Conservation (phyloP, 345 rosid species). For the Salix arbutifolia region DNA sequence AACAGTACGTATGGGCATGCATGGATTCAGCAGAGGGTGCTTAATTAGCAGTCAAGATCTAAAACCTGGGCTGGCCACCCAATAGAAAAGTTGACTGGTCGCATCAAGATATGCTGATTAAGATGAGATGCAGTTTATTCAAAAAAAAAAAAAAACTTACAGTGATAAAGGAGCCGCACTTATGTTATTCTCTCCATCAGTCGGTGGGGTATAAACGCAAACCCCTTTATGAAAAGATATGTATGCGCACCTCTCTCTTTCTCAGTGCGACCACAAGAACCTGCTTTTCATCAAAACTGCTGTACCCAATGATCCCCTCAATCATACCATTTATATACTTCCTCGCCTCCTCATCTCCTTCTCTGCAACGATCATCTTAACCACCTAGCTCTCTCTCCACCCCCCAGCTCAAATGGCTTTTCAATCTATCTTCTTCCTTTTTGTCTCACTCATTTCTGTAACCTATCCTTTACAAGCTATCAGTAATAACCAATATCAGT, state of each 20-base stretch:
- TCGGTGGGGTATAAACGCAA: slow-evolving; percentile 58
- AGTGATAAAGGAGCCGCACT: slow-evolving; percentile 16
- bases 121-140: slow-evolving; percentile 24
- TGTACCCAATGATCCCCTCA: slow-evolving; percentile 32
- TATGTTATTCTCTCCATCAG: slow-evolving; percentile 36
- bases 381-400: slow-evolving; percentile 10
- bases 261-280: slow-evolving; percentile 23
- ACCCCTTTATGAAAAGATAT: slow-evolving; percentile 67
- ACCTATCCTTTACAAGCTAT: slow-evolving; percentile 20
- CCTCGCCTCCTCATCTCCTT: slow-evolving; percentile 25
- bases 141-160: not conserved
- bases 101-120: slow-evolving; percentile 19
- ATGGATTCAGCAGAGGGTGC: too few species aligned
- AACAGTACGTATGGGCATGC: too few species aligned
- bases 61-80: slow-evolving; percentile 22
- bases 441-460: slow-evolving; percentile 32
- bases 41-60: not conserved
- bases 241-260: slow-evolving; percentile 28
- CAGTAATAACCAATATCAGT: slow-evolving; percentile 42
- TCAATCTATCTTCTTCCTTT: slow-evolving; percentile 20
- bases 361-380: slow-evolving; percentile 37
- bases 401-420: slow-evolving; percentile 31
- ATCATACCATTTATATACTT: slow-evolving; percentile 43
- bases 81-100: slow-evolving; percentile 21
- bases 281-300: slow-evolving; percentile 34